A percentile compares a stretch with the other conserved stretches of the same genome.
phyloP scores from a whole-genome alignment of 2,329 filamentous ascomycete species.

The Fusarium secorum region DNA sequence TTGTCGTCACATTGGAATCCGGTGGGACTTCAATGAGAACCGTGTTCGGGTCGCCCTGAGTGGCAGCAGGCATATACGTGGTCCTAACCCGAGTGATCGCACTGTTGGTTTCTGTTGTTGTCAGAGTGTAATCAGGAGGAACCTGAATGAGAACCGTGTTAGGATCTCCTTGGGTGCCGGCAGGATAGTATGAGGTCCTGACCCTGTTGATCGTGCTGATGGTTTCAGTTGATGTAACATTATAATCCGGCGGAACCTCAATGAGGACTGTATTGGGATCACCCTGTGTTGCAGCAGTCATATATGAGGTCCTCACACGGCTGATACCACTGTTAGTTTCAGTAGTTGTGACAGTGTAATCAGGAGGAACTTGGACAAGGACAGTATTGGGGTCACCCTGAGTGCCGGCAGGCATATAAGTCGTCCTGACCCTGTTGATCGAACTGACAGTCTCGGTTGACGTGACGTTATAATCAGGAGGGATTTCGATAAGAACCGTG shows the following conservation, averaged over 20 bases:
- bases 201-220: background rate
- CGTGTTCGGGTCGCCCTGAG: conserved; percentile 2
- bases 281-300: background rate
- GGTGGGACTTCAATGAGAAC: background rate
- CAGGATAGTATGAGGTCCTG: conserved; percentile 1
- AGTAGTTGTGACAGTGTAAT: background rate
- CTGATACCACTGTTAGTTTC: background rate
- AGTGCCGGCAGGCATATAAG: background rate
- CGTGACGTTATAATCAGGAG: background rate
- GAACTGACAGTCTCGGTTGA: background rate
- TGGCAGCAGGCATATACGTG: background rate
- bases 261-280: background rate
- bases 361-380: background rate
- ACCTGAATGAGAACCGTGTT: conserved; percentile 10
- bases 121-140: conserved; percentile 4
- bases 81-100: background rate
- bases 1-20: conserved; percentile 3
- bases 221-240: background rate
- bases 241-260: background rate
- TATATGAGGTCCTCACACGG: background rate
- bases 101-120: background rate
- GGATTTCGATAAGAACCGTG: background rate
- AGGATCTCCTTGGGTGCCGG: conserved; percentile 5
- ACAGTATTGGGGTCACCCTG: background rate
- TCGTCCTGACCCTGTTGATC: background rate